Base-by-base conservation (phyloP, 441 rosid species). In the Brassica hybrid region DNA sequence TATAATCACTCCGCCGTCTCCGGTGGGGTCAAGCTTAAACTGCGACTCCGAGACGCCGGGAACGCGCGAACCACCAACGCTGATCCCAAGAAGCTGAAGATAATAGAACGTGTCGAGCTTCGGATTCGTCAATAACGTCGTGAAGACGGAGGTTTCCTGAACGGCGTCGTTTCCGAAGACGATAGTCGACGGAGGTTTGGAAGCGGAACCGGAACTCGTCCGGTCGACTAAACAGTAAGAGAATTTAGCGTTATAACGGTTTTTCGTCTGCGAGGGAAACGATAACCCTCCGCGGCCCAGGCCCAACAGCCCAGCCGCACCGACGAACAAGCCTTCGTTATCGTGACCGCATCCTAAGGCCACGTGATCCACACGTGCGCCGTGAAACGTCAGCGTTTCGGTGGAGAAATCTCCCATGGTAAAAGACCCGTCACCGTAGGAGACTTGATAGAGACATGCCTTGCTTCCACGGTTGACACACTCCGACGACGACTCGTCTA, bases 211-310 rank as follows among this genome's bases (percentile, higher is more conserved):
- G 4, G 82, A 58, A 16, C 48, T 19, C 2, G 79, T 80, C 30
- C 97, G 86, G 80, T 94, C 99, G 4, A 86, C 97, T n/a, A 94
- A 82, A 81, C 97, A 94, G 84, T 94, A 94, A 3, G 93, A 89
- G 75, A 93, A 93, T 73, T 90, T 89, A 41, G 83, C 80, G 84
- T 81, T 88, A 76, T 90, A 91, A 71, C 86, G 92, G 50, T 81
- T 89, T 48, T 93, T 90, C 16, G 88, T 82, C 76, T 94, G 98
- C 0, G 91, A 32, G 1, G 97, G 98, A 62, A 94, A 93, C 0
- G 97, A 94, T 12, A 94, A 79, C 14, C 72, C 87, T 11, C 99
- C 99, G 13, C 96, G 88, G 30, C 99, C 97, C 21, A 94, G 91
- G 11, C 97, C 97, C 54, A 94, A 56, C 27, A 94, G 81, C 13